These are phyloP conservation scores for Picea glauca DNA, from an alignment of 75 land plant genomes.

Conservation along the genomic window DNA sequence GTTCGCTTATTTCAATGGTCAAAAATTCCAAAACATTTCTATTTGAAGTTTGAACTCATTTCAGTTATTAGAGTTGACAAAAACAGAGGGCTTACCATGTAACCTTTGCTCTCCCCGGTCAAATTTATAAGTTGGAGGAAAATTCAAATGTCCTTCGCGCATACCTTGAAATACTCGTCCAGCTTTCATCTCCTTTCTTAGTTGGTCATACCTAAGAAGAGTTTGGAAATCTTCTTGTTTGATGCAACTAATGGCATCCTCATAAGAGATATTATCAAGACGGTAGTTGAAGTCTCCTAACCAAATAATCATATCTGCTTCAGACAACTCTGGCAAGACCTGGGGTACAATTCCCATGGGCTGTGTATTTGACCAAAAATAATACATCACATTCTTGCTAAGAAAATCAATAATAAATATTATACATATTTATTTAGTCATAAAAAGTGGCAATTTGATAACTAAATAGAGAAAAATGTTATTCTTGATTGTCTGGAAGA, in stretches of 20 bases:
- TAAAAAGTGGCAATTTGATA: background rate
- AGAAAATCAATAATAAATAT: background rate
- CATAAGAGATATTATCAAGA: conserved; percentile 72
- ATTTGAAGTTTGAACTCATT: background rate
- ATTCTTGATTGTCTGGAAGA: background rate
- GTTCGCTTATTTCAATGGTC: background rate
- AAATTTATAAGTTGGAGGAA: conserved; percentile 98
- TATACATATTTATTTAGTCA: background rate
- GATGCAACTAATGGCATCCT: conserved; percentile 74
- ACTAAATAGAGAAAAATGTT: background rate
- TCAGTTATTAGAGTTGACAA: background rate
- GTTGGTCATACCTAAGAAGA: conserved; percentile 80
- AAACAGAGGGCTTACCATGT: conserved; percentile 20
- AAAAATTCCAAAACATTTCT: background rate
- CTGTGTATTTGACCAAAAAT: conserved; percentile 18
- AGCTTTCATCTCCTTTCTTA: conserved; percentile 78
- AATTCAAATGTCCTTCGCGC: conserved; percentile 78
- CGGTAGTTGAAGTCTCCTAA: conserved; percentile 96
- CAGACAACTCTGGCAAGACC: conserved; percentile 72
- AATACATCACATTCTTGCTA: conserved; percentile 1
- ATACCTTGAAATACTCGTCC: conserved; percentile 95
- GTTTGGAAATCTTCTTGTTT: conserved; percentile 67
- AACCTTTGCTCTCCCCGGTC: conserved; percentile 68
- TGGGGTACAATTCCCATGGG: conserved; percentile 14
- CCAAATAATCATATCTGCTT: conserved; percentile 89